Percentiles rank a stretch among this genome's conserved stretches.
Conservation (phyloP, 2,329 filamentous ascomycete genomes). For the Karstenula rhodostoma region DNA sequence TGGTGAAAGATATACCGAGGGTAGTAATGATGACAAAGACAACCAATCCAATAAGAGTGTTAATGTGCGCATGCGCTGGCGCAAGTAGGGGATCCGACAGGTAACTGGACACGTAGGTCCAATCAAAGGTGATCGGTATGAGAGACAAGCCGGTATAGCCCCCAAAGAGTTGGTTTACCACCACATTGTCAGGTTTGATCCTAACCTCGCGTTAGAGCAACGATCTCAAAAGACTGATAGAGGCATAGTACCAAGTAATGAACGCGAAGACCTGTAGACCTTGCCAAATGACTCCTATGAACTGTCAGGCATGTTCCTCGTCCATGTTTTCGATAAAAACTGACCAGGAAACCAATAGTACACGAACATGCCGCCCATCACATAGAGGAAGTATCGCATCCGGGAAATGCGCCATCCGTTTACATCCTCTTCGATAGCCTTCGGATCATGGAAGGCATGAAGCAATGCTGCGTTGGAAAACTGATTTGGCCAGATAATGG, state of each 20-base stretch:
- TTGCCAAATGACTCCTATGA: slow-evolving; percentile 62
- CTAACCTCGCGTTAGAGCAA: slow-evolving; percentile 10
- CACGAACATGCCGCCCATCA: slow-evolving; percentile 64
- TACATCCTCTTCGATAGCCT: slow-evolving; percentile 62
- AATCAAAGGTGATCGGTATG: slow-evolving; percentile 78
- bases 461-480: slow-evolving; percentile 73
- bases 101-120: slow-evolving; percentile 60
- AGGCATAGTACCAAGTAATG: slow-evolving; percentile 64
- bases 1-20: slow-evolving; percentile 44
- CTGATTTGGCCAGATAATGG: slow-evolving; percentile 78
- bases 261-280: slow-evolving; percentile 76
- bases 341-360: slow-evolving; percentile 58
- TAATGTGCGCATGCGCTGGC: slow-evolving; percentile 41
- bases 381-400: slow-evolving; percentile 69
- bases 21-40: slow-evolving; percentile 43
- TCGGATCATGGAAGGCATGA: slow-evolving; percentile 75
- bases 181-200: slow-evolving; percentile 70
- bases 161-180: slow-evolving; percentile 78
- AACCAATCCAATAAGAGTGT: slow-evolving; percentile 43
- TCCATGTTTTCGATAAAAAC: slow-evolving; percentile 36
- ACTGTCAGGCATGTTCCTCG: not conserved
- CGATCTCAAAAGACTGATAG: not conserved
- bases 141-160: slow-evolving; percentile 72
- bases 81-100: slow-evolving; percentile 40
- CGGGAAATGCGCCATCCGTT: slow-evolving; percentile 71